Evolutionary conservation across 768 basidiomycete genomes (phyloP), one percentile per base, ranked within the genome.

Genomic region (Lepiota brunneoincarnata): DNA sequence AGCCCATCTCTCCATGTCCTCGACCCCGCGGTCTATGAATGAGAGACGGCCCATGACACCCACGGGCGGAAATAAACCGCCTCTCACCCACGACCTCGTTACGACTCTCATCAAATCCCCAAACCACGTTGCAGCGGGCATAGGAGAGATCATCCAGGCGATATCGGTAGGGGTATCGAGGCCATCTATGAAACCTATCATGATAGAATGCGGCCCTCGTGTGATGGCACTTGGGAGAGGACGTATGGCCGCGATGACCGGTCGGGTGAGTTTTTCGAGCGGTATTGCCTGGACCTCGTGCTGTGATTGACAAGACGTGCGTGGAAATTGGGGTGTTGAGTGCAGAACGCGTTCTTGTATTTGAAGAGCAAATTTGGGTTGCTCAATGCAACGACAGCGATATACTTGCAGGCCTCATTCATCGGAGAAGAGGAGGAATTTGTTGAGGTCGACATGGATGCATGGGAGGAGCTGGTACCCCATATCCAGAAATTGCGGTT

Each of bases 361-460:
- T 55, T 72, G 60, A 71, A 69, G 58, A 68, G 67, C 61, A 70
- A 71, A 57, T 71, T 72, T 53, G 70, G 68, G 24, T 56, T 72
- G 46, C 50, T 70, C 52, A 69, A 70, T 55, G 55, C 66, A 31
- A 62, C 67, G 12, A 52, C 63, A 4, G 59, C 69, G 46, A 41
- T 69, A 26, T 67, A 64, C 47, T 39, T 71, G 37, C 61, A 70
- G 49, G 69, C 64, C 6, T 55, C 61, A 49, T 67, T 67, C 56
- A 53, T 67, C 26, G 64, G 61, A 10, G 64, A 61, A 23, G 58
- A 61, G 12, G 65, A 63, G 4, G 48, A 55, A 31, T 72, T 62
- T 54, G 65, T 68, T 6, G 67, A 68, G 59, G 61, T 71, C n/a
- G 72, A 72, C 49, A 49, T 71, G 60, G 71, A 73, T 57, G 64